Conservation (phyloP, 352 stramenopile species). For the Phytophthora kernoviae region DNA sequence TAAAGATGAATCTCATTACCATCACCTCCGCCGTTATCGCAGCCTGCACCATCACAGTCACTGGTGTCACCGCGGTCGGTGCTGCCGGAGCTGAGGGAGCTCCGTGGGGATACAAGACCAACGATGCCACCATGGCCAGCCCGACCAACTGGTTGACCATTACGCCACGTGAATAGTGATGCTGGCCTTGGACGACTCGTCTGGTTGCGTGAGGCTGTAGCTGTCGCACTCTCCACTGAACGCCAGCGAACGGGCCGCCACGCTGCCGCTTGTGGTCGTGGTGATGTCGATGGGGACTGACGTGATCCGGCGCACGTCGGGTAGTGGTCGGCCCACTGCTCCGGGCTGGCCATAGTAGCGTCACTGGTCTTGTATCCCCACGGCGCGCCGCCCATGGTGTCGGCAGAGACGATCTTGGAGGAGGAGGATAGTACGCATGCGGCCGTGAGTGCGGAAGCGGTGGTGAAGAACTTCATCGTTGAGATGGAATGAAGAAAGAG, state of each 20-base stretch:
- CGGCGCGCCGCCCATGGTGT: not conserved
- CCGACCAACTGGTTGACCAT: constrained; percentile 18
- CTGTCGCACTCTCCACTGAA: constrained; percentile 16
- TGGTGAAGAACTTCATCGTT: constrained; percentile 20
- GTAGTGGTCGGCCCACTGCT: constrained; percentile 27
- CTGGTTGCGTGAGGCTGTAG: constrained; percentile 29
- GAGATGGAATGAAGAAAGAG: too few species aligned
- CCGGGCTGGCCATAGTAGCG: constrained; percentile 16
- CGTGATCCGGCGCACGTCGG: constrained; percentile 20
- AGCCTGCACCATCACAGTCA: constrained; percentile 3
- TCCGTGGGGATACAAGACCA: constrained; percentile 31
- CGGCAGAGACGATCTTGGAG: constrained; percentile 7
- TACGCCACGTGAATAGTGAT: constrained; percentile 20
- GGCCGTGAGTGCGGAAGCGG: constrained; percentile 6
- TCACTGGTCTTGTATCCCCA: constrained; percentile 33
- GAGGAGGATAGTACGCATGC: not conserved
- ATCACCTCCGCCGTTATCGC: constrained; percentile 4
- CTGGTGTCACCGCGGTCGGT: not conserved
- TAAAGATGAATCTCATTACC: constrained; percentile 13
- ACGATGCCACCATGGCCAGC: constrained; percentile 11
- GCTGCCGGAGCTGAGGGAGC: constrained; percentile 6
- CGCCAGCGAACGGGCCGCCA: constrained; percentile 3
- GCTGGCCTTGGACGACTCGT: constrained; percentile 26
- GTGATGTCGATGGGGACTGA: constrained; percentile 45
- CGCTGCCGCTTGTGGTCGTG: constrained; percentile 7